A percentile compares a stretch with the other conserved stretches of the same genome.
phyloP scores from a whole-genome alignment of 768 basidiomycete genomes.

The Galerina marginata region DNA sequence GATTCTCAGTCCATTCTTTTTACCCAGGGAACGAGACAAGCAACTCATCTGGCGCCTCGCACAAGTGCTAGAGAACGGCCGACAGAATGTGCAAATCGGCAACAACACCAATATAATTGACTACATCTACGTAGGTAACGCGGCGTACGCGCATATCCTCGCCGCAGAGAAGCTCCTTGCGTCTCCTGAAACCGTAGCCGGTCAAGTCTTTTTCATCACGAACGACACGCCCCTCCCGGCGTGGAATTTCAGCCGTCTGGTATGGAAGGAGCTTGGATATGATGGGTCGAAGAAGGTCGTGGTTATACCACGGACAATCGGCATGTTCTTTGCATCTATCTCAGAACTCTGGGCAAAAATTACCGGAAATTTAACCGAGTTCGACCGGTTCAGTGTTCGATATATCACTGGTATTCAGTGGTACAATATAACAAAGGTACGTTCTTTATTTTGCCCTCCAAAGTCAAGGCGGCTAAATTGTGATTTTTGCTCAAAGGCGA shows the following conservation, averaged over 20 bases:
- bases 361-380: not conserved
- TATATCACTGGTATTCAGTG: not conserved
- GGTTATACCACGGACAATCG: not conserved
- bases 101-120: conserved; percentile 13
- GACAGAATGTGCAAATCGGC: conserved; percentile 7
- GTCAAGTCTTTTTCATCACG: conserved; percentile 13
- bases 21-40: not conserved
- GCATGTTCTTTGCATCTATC: not conserved
- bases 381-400: not conserved
- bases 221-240: conserved; percentile 4
- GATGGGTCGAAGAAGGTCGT: not conserved
- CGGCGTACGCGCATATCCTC: conserved; percentile 14
- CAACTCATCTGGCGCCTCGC: conserved; percentile 1
- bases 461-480: not conserved
- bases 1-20: too few relatives aligned
- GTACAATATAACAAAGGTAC: not conserved
- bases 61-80: not conserved
- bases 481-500: not conserved
- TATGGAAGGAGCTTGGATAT: conserved; percentile 6
- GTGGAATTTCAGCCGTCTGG: conserved; percentile 6
- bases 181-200: not conserved
- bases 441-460: not conserved
- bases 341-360: not conserved
- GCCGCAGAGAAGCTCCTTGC: conserved; percentile 5
- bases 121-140: conserved; percentile 9